These are phyloP conservation scores for Botrytis elliptica DNA, from an alignment of 2,329 filamentous ascomycete species.

Conservation along the genomic window DNA sequence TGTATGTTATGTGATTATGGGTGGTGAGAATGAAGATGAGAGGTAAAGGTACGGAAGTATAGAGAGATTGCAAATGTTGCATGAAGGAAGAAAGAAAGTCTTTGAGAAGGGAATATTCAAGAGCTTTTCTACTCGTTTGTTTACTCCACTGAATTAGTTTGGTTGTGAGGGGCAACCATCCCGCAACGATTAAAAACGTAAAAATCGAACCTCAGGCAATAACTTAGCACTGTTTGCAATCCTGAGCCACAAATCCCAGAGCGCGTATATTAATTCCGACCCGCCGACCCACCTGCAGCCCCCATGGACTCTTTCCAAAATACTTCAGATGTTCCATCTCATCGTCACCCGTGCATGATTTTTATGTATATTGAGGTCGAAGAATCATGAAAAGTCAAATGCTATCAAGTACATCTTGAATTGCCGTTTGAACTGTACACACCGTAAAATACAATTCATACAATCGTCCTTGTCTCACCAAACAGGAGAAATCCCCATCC, in stretches of 20 bases:
- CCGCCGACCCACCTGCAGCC: slow-evolving; percentile 1
- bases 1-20: slow-evolving; percentile 19
- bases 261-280: slow-evolving; percentile 3
- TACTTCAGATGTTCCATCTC: background rate
- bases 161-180: slow-evolving; percentile 20
- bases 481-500: background rate
- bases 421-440: background rate
- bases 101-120: slow-evolving; percentile 1
- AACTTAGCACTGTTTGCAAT: background rate
- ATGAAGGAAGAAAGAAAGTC: slow-evolving; percentile 32
- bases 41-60: slow-evolving; percentile 36
- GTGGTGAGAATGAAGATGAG: slow-evolving; percentile 38
- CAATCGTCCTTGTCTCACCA: background rate
- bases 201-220: background rate
- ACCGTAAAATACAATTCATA: background rate
- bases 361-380: slow-evolving; percentile 4
- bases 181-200: background rate
- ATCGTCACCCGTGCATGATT: slow-evolving; percentile 15
- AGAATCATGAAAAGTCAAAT: slow-evolving; percentile 6
- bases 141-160: slow-evolving; percentile 20
- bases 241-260: background rate
- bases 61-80: slow-evolving; percentile 34
- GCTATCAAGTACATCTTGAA: slow-evolving; percentile 11
- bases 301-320: slow-evolving; percentile 7
- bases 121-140: slow-evolving; percentile 21